These are phyloP conservation scores for Candida qinlingensis DNA, from an alignment of 805 yeast genomes.

Conservation along the genomic window DNA sequence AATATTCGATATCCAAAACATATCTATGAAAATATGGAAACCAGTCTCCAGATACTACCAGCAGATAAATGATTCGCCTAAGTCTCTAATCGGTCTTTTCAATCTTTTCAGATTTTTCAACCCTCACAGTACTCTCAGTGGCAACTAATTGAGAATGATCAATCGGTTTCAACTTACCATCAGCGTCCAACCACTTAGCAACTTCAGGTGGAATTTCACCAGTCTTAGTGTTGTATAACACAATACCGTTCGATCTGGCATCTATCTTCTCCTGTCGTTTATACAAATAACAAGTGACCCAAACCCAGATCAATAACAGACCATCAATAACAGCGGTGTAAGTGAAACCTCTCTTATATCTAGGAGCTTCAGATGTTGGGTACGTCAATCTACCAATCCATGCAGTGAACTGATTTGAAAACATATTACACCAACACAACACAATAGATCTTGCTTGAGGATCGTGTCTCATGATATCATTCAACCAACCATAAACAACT, in stretches of 20 bases:
- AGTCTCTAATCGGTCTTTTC: neutral
- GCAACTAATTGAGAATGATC: neutral
- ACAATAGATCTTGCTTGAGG: constrained; percentile 47
- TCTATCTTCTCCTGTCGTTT: constrained; percentile 34
- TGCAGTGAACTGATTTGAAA: constrained; percentile 47
- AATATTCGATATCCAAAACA: too few relatives aligned
- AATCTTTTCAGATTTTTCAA: neutral
- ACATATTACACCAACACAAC: constrained; percentile 37
- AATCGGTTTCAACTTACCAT: neutral
- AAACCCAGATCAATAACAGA: constrained; percentile 22
- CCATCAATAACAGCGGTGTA: constrained; percentile 21
- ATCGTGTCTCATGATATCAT: constrained; percentile 52
- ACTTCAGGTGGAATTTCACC: constrained; percentile 15
- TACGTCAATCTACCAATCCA: constrained; percentile 34
- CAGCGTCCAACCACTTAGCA: neutral
- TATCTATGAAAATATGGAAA: too few relatives aligned
- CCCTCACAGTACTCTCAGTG: neutral
- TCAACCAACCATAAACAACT: constrained; percentile 45
- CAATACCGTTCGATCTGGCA: constrained; percentile 34
- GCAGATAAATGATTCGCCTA: neutral
- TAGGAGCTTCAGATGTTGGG: constrained; percentile 47
- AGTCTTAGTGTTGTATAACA: constrained; percentile 24
- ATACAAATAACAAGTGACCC: constrained; percentile 17
- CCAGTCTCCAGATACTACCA: too few relatives aligned
- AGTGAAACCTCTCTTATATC: constrained; percentile 48